These are phyloP conservation scores for Bipolaris bicolor DNA, from an alignment of 2,329 filamentous ascomycete genomes.

Conservation along the genomic window DNA sequence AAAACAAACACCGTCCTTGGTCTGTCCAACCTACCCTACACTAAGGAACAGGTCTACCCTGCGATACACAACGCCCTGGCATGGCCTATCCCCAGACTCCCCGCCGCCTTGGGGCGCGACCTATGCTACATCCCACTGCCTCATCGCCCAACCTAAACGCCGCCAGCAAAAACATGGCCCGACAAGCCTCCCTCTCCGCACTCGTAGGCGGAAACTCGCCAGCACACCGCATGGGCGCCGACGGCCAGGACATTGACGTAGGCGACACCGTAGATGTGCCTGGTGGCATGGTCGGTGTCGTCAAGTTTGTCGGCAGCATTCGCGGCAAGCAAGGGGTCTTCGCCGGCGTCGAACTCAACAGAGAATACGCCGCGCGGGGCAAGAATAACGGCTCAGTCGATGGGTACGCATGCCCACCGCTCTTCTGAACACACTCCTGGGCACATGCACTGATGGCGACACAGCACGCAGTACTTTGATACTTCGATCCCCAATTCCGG, in stretches of 20 bases:
- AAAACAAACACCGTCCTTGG: constrained; percentile 24
- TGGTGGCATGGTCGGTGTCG: constrained; percentile 86
- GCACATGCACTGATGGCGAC: constrained; percentile 16
- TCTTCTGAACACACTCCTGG: background rate
- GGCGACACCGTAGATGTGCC: constrained; percentile 91
- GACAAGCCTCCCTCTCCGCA: constrained; percentile 74
- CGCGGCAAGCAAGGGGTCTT: constrained; percentile 90
- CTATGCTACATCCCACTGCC: constrained; percentile 50
- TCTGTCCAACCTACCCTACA: constrained; percentile 17
- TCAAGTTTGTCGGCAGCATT: constrained; percentile 87
- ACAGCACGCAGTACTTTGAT: constrained; percentile 73
- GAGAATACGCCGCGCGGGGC: constrained; percentile 79
- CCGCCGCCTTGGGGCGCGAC: constrained; percentile 47
- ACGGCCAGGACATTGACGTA: constrained; percentile 65
- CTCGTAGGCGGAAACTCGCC: constrained; percentile 62
- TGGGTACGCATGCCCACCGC: constrained; percentile 64
- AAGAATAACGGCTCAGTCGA: constrained; percentile 98
- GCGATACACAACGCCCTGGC: constrained; percentile 16
- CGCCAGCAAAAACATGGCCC: constrained; percentile 59
- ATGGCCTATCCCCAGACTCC: constrained; percentile 54
- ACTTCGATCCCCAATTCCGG: constrained; percentile 80
- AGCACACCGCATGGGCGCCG: constrained; percentile 52
- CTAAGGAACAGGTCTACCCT: constrained; percentile 20
- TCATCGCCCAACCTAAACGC: constrained; percentile 53
- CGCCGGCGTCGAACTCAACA: constrained; percentile 86